Conservation (phyloP, 352 stramenopile genomes). For the Thalassiosira hispida region DNA sequence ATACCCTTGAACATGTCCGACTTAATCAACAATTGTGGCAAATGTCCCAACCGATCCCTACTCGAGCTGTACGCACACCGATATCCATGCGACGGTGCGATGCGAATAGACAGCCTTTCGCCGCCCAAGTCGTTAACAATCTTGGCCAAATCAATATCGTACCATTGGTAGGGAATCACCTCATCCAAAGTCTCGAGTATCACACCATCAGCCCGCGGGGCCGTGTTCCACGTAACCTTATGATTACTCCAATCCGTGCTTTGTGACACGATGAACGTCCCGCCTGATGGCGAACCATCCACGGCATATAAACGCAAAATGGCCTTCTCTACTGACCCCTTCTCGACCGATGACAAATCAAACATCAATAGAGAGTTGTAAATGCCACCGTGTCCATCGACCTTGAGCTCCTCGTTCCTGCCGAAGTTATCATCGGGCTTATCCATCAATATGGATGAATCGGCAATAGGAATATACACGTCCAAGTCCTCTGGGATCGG, state of each 20-base stretch:
- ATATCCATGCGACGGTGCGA: conserved; percentile 47
- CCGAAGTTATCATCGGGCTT: conserved; percentile 44
- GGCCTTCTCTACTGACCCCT: conserved; percentile 43
- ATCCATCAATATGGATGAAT: conserved; percentile 52
- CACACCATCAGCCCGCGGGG: conserved; percentile 38
- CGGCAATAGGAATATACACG: conserved; percentile 39
- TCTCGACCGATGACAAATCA: conserved; percentile 46
- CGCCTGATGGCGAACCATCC: conserved; percentile 51
- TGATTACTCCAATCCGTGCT: conserved; percentile 47
- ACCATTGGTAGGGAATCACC: conserved; percentile 52
- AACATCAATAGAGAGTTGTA: conserved; percentile 46
- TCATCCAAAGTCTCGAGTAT: conserved; percentile 46
- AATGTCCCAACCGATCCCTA: conserved; percentile 45
- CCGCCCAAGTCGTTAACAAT: conserved; percentile 35
- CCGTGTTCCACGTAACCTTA: conserved; percentile 40
- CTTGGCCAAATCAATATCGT: conserved; percentile 48
- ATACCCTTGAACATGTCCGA: conserved; percentile 42
- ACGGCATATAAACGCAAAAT: conserved; percentile 56
- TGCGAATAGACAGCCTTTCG: conserved; percentile 45
- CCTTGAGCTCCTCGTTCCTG: conserved; percentile 58
- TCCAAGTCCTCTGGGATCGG: conserved; percentile 39
- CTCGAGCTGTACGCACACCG: conserved; percentile 45
- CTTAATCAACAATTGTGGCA: conserved; percentile 49
- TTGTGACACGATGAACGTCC: conserved; percentile 40
- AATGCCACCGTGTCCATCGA: conserved; percentile 61